Evolutionary conservation across 176 grass and related monocot genomes (phyloP), one percentile per base, ranked within the genome.

Genomic region (Avena sativa): DNA sequence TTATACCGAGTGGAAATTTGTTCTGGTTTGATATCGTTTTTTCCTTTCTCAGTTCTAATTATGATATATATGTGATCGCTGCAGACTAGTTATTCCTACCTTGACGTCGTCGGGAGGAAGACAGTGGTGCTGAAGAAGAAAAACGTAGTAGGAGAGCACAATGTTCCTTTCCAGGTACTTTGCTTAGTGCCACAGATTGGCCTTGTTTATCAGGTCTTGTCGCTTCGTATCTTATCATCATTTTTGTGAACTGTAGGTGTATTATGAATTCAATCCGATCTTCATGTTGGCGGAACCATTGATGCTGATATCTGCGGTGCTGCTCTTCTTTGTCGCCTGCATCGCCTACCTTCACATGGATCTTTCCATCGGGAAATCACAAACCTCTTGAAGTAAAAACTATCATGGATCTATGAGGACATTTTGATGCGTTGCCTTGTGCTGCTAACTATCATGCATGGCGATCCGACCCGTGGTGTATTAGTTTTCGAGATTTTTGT

Each of bases 81-180:
- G 86, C 93, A 95, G 93, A 87, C 81, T 74, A 95, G 88, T 70
- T 91, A 95, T 80, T 91, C 88, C 57, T 95, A 95, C 82, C 93
- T 95, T 28, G 93, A 95, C 51, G 72, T 95, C 15, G 93, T 91
- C 50, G 93, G 93, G 83, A 95, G 93, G 84, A 89, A 84, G 0
- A 92, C 89, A 5, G 63, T 95, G 68, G 93, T 95, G n/a, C 72
- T 95, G 49, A 92, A 83, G 77, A 95, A 95, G 91, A 89, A 43
- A 85, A 95, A 95, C 78, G 72, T 95, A 53, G 86, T 92, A 63
- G 91, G 88, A 72, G 93, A 95, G 52, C 89, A 91, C 71, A 92
- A 92, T 74, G 79, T 71, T 66, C 91, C 93, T 44, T 95, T 95
- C 85, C 93, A 95, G 93, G 93, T 95, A 92, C 58, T 59, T 67